Evolutionary conservation across 139 green algal species (phyloP), one percentile per base, ranked within the genome.

Genomic region (Desmodesmus armatus): DNA sequence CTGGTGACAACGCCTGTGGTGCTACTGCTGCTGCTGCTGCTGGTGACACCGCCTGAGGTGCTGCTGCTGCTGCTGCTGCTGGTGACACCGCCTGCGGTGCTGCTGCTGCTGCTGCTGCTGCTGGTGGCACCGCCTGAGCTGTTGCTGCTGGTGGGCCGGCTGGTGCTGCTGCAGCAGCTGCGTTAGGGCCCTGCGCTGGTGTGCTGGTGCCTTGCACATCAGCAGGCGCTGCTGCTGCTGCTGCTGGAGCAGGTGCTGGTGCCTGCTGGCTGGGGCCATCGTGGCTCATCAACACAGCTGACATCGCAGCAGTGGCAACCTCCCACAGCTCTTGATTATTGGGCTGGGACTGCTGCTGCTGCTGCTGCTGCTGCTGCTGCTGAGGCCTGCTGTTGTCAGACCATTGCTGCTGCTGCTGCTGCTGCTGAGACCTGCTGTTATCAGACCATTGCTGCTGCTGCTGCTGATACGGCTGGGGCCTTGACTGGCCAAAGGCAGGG

Each of bases 381-480:
- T 37, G 71, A n/a, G 39, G 60, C 27, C 27, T 78, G 71, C n/a
- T 31, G 71, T 5, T 78, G 19, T 39, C 21, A 23, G n/a, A 39
- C 47, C 13, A 23, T n/a, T 37, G 39, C 39, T 78, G 71, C 71
- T 40, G 39, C 41, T 78, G 71, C 71, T 51, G 47, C 13, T 55
- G 11, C 62, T 72, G 62, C 15, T 17, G 15, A 9, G 7, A 37
- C 62, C 29, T 35, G 29, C 29, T 35, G 62, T 17, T 35, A 15
- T 72, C 29, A 37, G 62, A 37, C 11, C 29, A 23, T 7, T 77
- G 78, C 60, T 84, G 78, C 60, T 76, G 78, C 78, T 83, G 76
- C 25, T 13, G 44, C 15, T 37, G 15, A 29, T 58, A 21, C 4
- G 62, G 72, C 41, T 58, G 39, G 11, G 33, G 39, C 41, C 62